Evolutionary conservation across 352 stramenopile species (phyloP).

Genomic region (Globisporangium canariense): DNA sequence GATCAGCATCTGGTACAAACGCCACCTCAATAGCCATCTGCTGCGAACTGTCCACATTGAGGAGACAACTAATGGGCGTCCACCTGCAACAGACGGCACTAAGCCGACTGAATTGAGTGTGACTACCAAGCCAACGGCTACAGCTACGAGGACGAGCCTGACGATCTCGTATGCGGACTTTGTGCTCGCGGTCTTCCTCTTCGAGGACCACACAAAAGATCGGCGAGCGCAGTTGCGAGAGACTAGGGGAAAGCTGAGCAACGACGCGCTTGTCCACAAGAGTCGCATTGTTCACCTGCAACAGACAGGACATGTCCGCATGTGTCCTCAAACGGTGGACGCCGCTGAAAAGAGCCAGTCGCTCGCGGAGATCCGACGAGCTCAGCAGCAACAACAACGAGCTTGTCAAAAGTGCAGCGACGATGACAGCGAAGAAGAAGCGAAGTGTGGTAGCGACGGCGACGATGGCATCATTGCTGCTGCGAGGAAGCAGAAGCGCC

Average conservation of each 20-base stretch:
- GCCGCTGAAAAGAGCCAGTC: not conserved
- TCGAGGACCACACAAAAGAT: constrained; percentile 27
- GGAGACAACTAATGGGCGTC: not conserved
- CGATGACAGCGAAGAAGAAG: constrained; percentile 5
- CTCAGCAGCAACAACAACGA: constrained; percentile 6
- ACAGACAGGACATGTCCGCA: constrained; percentile 59
- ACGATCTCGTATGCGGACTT: constrained; percentile 57
- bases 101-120: not conserved
- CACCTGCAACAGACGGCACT: not conserved
- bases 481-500: constrained; percentile 12
- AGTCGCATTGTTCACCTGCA: constrained; percentile 74
- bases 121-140: not conserved
- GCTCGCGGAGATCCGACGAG: constrained; percentile 5
- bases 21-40: constrained; percentile 19
- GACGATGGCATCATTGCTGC: not conserved
- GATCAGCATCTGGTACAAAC: constrained; percentile 31
- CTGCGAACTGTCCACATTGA: constrained; percentile 9
- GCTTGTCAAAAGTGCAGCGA: constrained; percentile 12
- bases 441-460: not conserved
- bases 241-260: constrained; percentile 31
- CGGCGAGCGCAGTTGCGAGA: constrained; percentile 21
- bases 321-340: constrained; percentile 39
- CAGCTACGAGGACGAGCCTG: not conserved
- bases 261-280: constrained; percentile 46
- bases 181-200: constrained; percentile 52